Evolutionary conservation across 768 basidiomycete species (phyloP), one percentile per base, ranked within the genome.

Genomic region (Hypholoma fasciculare): DNA sequence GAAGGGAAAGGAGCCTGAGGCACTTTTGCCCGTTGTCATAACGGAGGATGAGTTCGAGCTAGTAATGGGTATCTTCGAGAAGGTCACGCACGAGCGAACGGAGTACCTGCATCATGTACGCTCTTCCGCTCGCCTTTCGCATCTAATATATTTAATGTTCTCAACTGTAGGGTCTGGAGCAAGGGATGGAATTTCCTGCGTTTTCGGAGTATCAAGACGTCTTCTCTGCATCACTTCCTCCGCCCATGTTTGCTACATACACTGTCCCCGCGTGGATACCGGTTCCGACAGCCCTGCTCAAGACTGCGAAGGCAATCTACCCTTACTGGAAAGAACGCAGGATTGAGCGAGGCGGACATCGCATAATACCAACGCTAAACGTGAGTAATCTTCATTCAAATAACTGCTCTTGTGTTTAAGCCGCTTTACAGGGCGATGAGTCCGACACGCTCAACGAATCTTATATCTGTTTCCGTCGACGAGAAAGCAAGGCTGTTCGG

Each of bases 381-480:
- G 95, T 96, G 72, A 62, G 90, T 74, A 38, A 2, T 46, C 43
- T 57, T 9, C 4, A 34, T 38, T 4, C 43, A 44, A 16, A 7
- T 51, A 51, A 27, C 44, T 7, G 12, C 12, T 0, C 27, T 14
- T 12, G 30, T 50, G 42, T 19, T 19, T 56, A 20, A 57, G 20
- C 44, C 34, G 63, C 13, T 59, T 23, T 50, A 40, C 42, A 92
- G 90, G 88, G 84, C 66, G 95, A 98, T 70, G 96, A 98, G 74
- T 82, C 89, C 17, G 94, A 97, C 70, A 88, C 88, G 47, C 82
- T 82, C 63, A 94, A 92, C 55, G 95, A 96, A 65, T 96, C 96
- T 0, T 98, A 98, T 62, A 90, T 98, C 46, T 99, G 97, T 74
- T 99, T 99, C 82, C 86, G 97, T 38, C 83, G 95, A 59, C 88